Evolutionary conservation across 108 stramenopile genomes (phyloP).

Genomic region (Nitzschia putrida): DNA sequence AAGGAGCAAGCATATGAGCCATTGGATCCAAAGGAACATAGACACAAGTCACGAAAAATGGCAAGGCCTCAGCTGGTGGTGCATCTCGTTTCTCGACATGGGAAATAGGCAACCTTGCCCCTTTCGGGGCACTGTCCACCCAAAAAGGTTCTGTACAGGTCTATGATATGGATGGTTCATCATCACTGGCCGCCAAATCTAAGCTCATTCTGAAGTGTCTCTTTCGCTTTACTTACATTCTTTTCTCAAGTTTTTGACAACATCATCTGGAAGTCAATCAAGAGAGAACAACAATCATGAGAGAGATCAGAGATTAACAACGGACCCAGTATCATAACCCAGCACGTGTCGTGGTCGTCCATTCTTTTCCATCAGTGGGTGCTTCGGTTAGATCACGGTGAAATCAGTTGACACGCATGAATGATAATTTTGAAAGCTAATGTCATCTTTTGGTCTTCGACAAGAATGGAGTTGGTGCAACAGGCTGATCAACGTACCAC

Average conservation of each 20-base stretch:
- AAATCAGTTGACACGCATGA: conserved; percentile 57
- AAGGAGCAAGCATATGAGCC: no score
- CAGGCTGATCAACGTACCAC: no score
- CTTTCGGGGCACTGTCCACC: conserved; percentile 31
- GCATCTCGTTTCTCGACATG: conserved; percentile 63
- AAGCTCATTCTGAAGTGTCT: no score
- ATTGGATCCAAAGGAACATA: neutral
- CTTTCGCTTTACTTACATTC: no score
- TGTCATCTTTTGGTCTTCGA: conserved; percentile 12
- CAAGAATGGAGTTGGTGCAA: no score
- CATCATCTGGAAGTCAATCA: no score
- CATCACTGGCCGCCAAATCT: conserved; percentile 46
- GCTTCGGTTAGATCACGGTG: conserved; percentile 47
- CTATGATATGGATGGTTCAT: conserved; percentile 60
- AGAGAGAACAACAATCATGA: conserved; percentile 2
- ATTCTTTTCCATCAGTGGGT: neutral
- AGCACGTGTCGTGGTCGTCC: neutral
- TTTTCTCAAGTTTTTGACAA: no score
- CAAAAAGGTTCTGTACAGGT: conserved; percentile 47
- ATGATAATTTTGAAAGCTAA: conserved; percentile 21
- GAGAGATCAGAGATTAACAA: no score
- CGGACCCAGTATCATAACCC: no score
- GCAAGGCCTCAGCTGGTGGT: conserved; percentile 57
- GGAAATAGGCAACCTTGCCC: conserved; percentile 13
- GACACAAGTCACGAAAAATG: neutral